phyloP scores from a whole-genome alignment of 148 eudicot species.

The Nyssa sinensis region DNA sequence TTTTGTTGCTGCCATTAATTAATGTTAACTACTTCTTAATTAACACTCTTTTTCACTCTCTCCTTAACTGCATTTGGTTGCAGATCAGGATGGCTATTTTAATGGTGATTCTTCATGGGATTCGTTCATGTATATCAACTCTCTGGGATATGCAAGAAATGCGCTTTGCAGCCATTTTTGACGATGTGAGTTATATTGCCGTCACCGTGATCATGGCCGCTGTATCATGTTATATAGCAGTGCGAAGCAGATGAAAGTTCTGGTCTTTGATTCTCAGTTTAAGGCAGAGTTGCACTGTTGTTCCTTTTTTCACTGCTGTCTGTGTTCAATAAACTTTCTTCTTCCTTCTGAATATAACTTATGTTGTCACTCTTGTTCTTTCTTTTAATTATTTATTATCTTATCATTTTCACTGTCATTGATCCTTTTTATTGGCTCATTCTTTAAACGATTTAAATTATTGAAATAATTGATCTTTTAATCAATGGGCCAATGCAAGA shows the following conservation, averaged over 20 bases:
- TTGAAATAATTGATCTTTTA: not conserved
- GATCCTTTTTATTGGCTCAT: no score
- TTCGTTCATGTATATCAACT: constrained; percentile 18
- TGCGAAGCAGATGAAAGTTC: constrained; percentile 7
- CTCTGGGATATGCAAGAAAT: constrained; percentile 44
- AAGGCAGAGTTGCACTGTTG: not conserved
- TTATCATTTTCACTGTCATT: no score
- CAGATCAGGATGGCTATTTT: not conserved
- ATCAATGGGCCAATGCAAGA: no score
- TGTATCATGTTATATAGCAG: constrained; percentile 14
- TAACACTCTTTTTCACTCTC: no score
- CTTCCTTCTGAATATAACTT: no score
- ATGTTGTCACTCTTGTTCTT: no score
- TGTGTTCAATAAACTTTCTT: no score
- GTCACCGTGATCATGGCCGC: constrained; percentile 15
- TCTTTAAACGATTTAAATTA: no score
- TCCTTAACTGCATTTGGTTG: not conserved
- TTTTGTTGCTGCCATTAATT: not conserved
- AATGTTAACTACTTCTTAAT: no score
- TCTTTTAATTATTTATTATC: no score
- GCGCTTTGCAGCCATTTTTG: constrained; percentile 26
- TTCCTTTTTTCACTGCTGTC: not conserved
- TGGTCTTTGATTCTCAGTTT: not conserved
- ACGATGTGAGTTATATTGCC: constrained; percentile 13
- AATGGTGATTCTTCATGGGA: constrained; percentile 20